Evolutionary conservation across 2,329 filamentous ascomycete genomes (phyloP).

Genomic region (Catunica adiposa): DNA sequence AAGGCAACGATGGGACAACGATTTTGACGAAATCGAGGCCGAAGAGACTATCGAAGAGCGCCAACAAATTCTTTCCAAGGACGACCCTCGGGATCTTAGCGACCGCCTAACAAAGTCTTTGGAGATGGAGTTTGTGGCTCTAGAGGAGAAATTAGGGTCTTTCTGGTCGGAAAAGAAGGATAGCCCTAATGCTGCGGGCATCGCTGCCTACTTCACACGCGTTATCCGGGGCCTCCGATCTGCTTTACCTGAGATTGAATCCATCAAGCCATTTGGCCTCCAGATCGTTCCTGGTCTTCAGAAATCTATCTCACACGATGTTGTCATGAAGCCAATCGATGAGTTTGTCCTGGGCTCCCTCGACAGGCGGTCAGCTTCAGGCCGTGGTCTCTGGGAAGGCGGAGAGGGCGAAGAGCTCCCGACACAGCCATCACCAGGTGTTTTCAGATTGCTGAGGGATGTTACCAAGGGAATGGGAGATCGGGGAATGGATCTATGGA

Average conservation of each 20-base stretch:
- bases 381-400: conserved; percentile 65
- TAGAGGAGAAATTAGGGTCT: conserved; percentile 38
- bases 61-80: conserved; percentile 50
- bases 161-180: conserved; percentile 33
- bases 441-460: conserved; percentile 54
- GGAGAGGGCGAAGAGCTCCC: conserved; percentile 48
- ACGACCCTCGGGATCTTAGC: conserved; percentile 51
- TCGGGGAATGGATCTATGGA: conserved; percentile 69
- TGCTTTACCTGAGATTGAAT: conserved; percentile 39
- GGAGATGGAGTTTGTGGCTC: conserved; percentile 36
- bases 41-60: conserved; percentile 52
- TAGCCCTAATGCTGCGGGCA: conserved; percentile 31
- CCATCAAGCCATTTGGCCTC: conserved; percentile 39
- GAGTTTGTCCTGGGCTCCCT: conserved; percentile 28
- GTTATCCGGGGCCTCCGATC: conserved; percentile 57
- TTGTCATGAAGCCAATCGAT: conserved; percentile 34
- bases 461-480: conserved; percentile 51
- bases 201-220: conserved; percentile 53
- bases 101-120: conserved; percentile 41
- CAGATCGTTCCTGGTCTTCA: conserved; percentile 49
- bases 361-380: conserved; percentile 34
- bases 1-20: conserved; percentile 58
- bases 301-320: conserved; percentile 36
- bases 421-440: conserved; percentile 56
- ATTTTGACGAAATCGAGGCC: conserved; percentile 56